Percentiles rank a stretch among this genome's conserved stretches.
phyloP scores from a whole-genome alignment of 257 asterid species.

The Penstemon davidsonii region DNA sequence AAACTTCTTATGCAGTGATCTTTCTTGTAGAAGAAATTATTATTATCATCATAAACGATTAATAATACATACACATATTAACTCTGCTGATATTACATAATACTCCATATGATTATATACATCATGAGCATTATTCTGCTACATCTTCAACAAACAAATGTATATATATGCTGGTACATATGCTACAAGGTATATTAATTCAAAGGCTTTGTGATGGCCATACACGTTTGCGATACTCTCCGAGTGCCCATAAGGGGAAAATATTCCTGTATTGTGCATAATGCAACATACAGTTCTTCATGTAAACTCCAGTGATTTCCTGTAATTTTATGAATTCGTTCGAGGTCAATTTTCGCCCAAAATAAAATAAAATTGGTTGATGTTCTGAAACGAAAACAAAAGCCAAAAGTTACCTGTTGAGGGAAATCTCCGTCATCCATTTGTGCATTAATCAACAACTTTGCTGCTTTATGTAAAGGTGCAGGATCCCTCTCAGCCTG shows the following conservation, averaged over 20 bases:
- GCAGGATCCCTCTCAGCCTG: slow-evolving; percentile 71
- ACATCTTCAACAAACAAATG: not conserved
- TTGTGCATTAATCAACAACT: slow-evolving; percentile 67
- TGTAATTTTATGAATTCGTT: slow-evolving; percentile 16
- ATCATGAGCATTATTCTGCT: not conserved
- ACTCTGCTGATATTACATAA: too few species aligned
- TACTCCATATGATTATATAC: too few species aligned
- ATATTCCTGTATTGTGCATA: slow-evolving; percentile 63
- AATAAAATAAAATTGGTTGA: too few species aligned
- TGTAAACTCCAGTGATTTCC: slow-evolving; percentile 73
- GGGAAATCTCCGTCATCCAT: slow-evolving; percentile 85
- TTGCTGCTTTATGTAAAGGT: slow-evolving; percentile 76
- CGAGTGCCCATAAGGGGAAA: slow-evolving; percentile 76
- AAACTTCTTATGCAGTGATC: too few species aligned
- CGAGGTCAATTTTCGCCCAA: too few species aligned
- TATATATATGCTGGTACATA: not conserved
- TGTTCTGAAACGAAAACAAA: too few species aligned
- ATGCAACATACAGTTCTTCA: slow-evolving; percentile 82
- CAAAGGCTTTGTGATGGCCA: slow-evolving; percentile 48
- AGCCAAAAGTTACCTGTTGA: slow-evolving; percentile 51
- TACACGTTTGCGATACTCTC: slow-evolving; percentile 72
- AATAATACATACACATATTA: too few species aligned
- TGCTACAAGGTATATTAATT: not conserved
- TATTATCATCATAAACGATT: too few species aligned
- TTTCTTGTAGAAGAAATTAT: too few species aligned